phyloP scores from a whole-genome alignment of 2,329 filamentous ascomycete species.

The Diplodia intermedia region DNA sequence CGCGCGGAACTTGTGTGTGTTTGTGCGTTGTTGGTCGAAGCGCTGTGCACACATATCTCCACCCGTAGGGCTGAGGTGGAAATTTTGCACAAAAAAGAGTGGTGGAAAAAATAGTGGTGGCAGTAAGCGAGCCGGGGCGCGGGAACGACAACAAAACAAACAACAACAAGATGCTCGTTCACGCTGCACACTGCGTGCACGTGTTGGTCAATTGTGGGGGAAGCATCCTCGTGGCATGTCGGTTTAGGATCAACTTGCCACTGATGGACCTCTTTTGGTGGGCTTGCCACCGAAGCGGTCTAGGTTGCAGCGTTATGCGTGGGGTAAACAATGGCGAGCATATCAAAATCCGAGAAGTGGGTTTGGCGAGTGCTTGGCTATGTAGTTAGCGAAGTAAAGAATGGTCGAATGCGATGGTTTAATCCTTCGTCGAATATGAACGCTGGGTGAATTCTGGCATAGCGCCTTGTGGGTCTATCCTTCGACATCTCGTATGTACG shows the following conservation, averaged over 20 bases:
- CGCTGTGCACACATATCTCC: neutral
- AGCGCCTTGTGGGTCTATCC: neutral
- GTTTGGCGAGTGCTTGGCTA: neutral
- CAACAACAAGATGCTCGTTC: neutral
- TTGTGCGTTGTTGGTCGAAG: constrained; percentile 1
- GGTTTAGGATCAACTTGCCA: neutral
- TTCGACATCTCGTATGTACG: neutral
- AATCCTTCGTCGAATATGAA: neutral
- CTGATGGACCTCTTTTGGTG: neutral
- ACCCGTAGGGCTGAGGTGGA: constrained; percentile 16
- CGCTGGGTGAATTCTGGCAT: neutral
- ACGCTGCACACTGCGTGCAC: neutral
- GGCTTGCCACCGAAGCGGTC: neutral
- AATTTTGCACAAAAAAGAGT: neutral
- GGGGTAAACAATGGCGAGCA: neutral
- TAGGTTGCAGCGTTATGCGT: neutral
- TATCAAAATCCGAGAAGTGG: neutral
- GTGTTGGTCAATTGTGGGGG: neutral
- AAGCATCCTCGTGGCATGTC: neutral
- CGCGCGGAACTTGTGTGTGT: neutral
- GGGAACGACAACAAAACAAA: neutral
- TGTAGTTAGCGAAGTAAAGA: neutral
- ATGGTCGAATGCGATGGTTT: neutral
- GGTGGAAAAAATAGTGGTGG: neutral
- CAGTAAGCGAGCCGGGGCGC: neutral